phyloP scores from a whole-genome alignment of 2,329 filamentous ascomycete species.

The Ascochyta viciae-villosae region DNA sequence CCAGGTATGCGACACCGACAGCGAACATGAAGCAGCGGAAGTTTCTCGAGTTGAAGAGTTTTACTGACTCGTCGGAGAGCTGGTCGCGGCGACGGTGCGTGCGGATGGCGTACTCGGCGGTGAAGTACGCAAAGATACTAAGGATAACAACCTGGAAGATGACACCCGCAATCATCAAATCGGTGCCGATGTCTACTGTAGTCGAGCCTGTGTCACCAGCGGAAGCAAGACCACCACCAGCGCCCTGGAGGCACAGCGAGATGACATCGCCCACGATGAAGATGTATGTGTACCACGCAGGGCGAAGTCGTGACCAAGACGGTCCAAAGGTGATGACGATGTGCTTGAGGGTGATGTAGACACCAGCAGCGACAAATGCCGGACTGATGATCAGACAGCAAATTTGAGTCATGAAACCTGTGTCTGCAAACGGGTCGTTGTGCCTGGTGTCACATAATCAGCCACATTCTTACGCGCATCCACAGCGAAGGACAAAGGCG shows the following conservation, averaged over 20 bases:
- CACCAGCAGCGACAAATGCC: slow-evolving; percentile 62
- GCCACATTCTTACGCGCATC: background rate
- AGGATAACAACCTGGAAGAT: slow-evolving; percentile 63
- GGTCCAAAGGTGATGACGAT: slow-evolving; percentile 63
- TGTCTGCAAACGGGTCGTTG: slow-evolving; percentile 58
- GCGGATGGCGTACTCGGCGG: slow-evolving; percentile 47
- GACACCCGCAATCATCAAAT: slow-evolving; percentile 66
- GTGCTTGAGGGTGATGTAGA: slow-evolving; percentile 65
- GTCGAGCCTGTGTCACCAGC: slow-evolving; percentile 54
- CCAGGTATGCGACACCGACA: slow-evolving; percentile 52
- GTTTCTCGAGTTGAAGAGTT: slow-evolving; percentile 28
- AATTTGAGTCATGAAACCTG: slow-evolving; percentile 62
- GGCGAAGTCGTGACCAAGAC: slow-evolving; percentile 37
- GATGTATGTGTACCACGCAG: slow-evolving; percentile 61
- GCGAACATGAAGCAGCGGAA: slow-evolving; percentile 43
- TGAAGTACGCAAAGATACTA: slow-evolving; percentile 55
- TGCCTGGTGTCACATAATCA: slow-evolving; percentile 9
- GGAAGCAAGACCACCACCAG: slow-evolving; percentile 65
- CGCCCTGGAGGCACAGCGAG: slow-evolving; percentile 65
- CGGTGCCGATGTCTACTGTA: slow-evolving; percentile 55
- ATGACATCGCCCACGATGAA: slow-evolving; percentile 67
- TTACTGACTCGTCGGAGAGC: slow-evolving; percentile 27
- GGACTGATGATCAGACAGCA: slow-evolving; percentile 64
- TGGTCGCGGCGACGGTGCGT: slow-evolving; percentile 38
- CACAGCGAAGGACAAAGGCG: background rate